Evolutionary conservation across 1,284 basidiomycete genomes (phyloP).

Genomic region (Ustilago xerochloae): DNA sequence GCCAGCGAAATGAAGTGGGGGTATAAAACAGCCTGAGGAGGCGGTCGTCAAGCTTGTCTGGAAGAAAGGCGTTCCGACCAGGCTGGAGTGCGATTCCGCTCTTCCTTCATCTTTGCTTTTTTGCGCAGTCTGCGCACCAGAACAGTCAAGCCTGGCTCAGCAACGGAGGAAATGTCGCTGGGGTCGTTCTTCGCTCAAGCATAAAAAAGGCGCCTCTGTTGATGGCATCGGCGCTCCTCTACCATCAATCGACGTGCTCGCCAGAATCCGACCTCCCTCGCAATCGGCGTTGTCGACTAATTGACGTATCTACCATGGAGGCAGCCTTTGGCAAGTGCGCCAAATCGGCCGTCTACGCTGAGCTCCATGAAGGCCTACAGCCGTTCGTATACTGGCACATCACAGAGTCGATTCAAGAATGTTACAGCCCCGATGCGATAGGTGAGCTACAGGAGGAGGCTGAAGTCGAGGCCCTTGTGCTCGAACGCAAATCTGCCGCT

Average conservation of each 20-base stretch:
- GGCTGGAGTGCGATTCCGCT: too few species aligned
- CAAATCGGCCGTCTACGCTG: conserved; percentile 14
- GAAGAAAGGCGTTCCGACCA: too few species aligned
- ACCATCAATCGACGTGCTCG: too few species aligned
- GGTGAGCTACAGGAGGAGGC: conserved; percentile 25
- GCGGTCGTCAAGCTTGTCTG: not conserved
- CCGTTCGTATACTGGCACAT: conserved; percentile 44
- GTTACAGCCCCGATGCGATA: conserved; percentile 24
- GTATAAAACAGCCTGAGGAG: not conserved
- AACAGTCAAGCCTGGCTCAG: not conserved
- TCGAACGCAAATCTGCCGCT: conserved; percentile 24
- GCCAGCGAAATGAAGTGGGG: conserved; percentile 1
- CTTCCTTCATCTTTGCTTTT: not conserved
- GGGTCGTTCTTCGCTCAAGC: too few species aligned
- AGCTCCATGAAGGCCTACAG: conserved; percentile 32
- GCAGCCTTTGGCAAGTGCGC: conserved; percentile 11
- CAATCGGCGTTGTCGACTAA: not conserved
- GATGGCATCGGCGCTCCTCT: too few species aligned
- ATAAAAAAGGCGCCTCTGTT: too few species aligned
- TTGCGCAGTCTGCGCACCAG: not conserved
- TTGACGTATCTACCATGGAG: conserved; percentile 4
- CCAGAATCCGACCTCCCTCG: too few species aligned
- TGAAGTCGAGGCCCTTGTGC: conserved; percentile 42
- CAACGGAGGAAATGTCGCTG: too few species aligned
- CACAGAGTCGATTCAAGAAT: conserved; percentile 33